Evolutionary conservation across 805 yeast genomes (phyloP).

Genomic region (Lipomyces orientalis): DNA sequence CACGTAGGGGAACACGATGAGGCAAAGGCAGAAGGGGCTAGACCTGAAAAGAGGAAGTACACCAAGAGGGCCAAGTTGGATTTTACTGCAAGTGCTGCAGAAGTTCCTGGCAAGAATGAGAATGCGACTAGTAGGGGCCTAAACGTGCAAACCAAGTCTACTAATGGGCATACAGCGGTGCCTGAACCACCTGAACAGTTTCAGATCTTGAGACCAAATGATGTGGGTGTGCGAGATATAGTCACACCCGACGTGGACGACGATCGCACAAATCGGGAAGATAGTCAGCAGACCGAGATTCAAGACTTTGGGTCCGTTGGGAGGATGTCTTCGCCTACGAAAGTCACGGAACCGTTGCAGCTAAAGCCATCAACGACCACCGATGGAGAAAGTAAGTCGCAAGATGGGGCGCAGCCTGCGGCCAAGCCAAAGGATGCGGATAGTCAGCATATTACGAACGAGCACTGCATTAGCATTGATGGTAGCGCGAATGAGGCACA

Average conservation of each 20-base stretch:
- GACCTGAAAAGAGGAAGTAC: background rate
- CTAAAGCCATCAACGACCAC: background rate
- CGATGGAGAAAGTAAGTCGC: background rate
- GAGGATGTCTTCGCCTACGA: background rate
- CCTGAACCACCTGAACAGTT: background rate
- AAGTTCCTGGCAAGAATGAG: background rate
- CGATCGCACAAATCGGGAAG: background rate
- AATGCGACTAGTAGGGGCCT: background rate
- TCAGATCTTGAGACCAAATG: background rate
- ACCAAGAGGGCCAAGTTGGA: constrained; percentile 11
- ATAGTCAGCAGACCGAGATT: constrained; percentile 1
- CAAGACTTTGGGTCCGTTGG: background rate
- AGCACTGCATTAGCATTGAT: too few species aligned
- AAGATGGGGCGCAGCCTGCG: background rate
- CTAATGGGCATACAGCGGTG: background rate
- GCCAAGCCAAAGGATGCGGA: background rate
- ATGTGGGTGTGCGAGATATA: background rate
- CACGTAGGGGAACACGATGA: background rate
- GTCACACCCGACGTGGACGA: background rate
- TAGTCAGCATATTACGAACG: background rate
- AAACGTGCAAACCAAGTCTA: background rate
- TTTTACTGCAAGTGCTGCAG: background rate
- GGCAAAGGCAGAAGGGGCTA: background rate
- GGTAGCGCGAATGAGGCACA: background rate
- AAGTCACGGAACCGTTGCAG: background rate